A percentile compares a stretch with the other conserved stretches of the same genome.
Evolutionary conservation across 2,329 filamentous ascomycete genomes (phyloP).

Genomic region (Fusarium pilosicola): DNA sequence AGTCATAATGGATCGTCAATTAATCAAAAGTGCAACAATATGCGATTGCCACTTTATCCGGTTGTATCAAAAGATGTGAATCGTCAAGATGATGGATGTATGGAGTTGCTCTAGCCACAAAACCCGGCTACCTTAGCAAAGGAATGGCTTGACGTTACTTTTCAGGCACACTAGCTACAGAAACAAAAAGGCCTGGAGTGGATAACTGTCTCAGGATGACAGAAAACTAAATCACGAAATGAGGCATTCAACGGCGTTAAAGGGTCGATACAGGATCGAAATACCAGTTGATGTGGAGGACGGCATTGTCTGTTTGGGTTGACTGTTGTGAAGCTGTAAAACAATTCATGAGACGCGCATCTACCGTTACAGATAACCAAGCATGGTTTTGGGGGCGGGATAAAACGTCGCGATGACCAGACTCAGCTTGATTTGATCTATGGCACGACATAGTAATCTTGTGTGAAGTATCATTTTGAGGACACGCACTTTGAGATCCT

Average conservation of each 20-base stretch:
- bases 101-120: slow-evolving; percentile 10
- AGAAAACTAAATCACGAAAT: slow-evolving; percentile 9
- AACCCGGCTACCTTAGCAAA: background rate
- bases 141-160: slow-evolving; percentile 1
- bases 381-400: background rate
- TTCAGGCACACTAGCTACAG: slow-evolving; percentile 3
- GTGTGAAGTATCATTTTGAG: background rate
- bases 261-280: slow-evolving; percentile 12
- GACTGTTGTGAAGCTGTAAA: slow-evolving; percentile 3
- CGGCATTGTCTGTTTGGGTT: background rate
- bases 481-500: background rate
- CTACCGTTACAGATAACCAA: background rate
- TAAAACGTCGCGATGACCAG: background rate
- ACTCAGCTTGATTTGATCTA: background rate
- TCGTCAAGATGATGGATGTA: slow-evolving; percentile 6
- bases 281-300: slow-evolving; percentile 1
- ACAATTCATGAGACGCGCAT: slow-evolving; percentile 6
- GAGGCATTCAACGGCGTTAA: slow-evolving; percentile 33
- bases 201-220: background rate
- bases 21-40: background rate
- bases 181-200: background rate
- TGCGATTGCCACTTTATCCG: background rate
- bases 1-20: background rate
- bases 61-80: slow-evolving; percentile 24
- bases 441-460: background rate